phyloP scores from a whole-genome alignment of 2,329 filamentous ascomycete genomes.

The Cladobotryum mycophilum region DNA sequence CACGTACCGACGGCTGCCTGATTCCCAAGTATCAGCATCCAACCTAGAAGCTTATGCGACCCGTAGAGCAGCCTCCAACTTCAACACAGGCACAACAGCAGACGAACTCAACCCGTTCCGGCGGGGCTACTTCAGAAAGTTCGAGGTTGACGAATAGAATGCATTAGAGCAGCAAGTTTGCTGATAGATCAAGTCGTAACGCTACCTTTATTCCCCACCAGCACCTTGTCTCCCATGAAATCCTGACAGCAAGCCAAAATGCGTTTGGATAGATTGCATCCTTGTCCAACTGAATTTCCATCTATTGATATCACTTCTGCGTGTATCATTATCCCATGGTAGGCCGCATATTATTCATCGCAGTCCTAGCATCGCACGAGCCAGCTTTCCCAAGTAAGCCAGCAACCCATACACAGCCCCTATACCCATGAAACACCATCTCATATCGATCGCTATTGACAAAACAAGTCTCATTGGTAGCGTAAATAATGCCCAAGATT shows the following conservation, averaged over 20 bases:
- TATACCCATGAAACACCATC: background rate
- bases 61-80: slow-evolving; percentile 18
- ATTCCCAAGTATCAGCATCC: slow-evolving; percentile 45
- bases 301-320: no score
- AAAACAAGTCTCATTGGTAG: background rate
- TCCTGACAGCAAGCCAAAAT: no score
- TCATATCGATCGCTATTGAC: background rate
- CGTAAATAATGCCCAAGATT: background rate
- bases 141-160: slow-evolving; percentile 28
- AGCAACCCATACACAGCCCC: no score
- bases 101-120: slow-evolving; percentile 57
- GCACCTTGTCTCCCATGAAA: no score
- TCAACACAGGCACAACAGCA: slow-evolving; percentile 41
- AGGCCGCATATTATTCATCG: background rate
- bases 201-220: background rate
- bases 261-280: no score
- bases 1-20: slow-evolving; percentile 69
- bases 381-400: no score
- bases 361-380: background rate
- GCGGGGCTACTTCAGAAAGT: slow-evolving; percentile 52
- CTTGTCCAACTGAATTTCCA: no score
- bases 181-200: background rate
- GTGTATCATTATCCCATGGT: no score
- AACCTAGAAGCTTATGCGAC: slow-evolving; percentile 33
- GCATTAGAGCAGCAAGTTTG: background rate